Evolutionary conservation across 352 stramenopile species (phyloP).

Genomic region (Aphanomyces astaci): DNA sequence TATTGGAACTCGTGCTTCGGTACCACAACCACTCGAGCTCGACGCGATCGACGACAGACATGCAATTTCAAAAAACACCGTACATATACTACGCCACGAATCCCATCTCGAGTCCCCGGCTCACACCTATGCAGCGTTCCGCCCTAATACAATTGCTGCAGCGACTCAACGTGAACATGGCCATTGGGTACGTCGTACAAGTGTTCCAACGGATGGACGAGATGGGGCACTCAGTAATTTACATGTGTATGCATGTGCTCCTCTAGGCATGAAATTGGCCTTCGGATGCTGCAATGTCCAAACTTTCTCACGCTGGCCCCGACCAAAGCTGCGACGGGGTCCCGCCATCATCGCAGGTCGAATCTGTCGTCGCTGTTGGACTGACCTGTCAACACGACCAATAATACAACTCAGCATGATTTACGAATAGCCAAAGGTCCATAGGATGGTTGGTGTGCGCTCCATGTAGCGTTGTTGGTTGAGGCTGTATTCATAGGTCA

Average conservation of each 20-base stretch:
- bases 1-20: constrained; percentile 20
- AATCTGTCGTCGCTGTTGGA: not conserved
- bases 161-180: constrained; percentile 18
- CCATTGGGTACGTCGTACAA: constrained; percentile 6
- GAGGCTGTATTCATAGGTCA: no score
- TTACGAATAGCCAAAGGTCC: no score
- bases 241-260: no score
- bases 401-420: no score
- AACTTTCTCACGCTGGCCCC: constrained; percentile 11
- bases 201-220: not conserved
- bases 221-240: no score
- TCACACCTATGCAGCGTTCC: not conserved
- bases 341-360: not conserved
- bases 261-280: constrained; percentile 2
- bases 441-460: no score
- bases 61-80: constrained; percentile 11
- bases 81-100: constrained; percentile 19
- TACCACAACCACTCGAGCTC: constrained; percentile 12
- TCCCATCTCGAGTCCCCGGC: not conserved
- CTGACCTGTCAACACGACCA: no score
- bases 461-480: no score
- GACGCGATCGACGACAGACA: not conserved
- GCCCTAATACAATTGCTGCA: constrained; percentile 11
- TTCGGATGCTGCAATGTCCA: constrained; percentile 4
- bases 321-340: not conserved